These are phyloP conservation scores for Paspalum vaginatum DNA, from an alignment of 176 grass and related monocot genomes.

Conservation along the genomic window DNA sequence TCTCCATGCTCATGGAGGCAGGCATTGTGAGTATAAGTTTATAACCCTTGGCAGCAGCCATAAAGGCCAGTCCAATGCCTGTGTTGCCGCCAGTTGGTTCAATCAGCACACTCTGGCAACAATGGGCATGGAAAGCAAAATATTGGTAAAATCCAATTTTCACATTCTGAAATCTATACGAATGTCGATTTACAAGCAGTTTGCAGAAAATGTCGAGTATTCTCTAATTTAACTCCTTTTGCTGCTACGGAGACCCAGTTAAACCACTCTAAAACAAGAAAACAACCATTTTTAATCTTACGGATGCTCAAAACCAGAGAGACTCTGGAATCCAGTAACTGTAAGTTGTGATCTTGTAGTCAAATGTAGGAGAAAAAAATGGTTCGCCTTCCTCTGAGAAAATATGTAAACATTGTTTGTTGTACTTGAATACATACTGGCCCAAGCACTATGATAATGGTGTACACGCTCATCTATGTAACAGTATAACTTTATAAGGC, in stretches of 20 bases:
- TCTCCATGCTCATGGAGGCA: slow-evolving; percentile 86
- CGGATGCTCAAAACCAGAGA: neutral
- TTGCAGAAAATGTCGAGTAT: neutral
- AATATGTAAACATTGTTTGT: neutral
- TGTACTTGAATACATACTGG: neutral
- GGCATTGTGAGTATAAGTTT: slow-evolving; percentile 86
- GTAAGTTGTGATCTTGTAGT: neutral
- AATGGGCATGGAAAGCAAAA: slow-evolving; percentile 17
- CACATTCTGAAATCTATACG: neutral
- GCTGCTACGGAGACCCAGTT: neutral
- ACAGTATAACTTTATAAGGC: neutral
- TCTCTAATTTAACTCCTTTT: neutral
- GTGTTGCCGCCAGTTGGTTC: slow-evolving; percentile 95
- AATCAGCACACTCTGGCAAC: slow-evolving; percentile 81
- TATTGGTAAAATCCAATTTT: neutral
- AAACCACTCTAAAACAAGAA: neutral
- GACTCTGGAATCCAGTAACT: neutral
- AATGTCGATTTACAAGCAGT: neutral
- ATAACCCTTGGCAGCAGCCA: slow-evolving; percentile 93
- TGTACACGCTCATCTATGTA: neutral
- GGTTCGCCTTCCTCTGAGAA: neutral
- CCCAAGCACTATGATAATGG: slow-evolving; percentile 10
- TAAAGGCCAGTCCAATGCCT: slow-evolving; percentile 91
- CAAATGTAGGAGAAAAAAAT: neutral
- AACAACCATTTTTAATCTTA: neutral